Evolutionary conservation across 768 basidiomycete species (phyloP), one percentile per base, ranked within the genome.

Genomic region (Mycena galopus): DNA sequence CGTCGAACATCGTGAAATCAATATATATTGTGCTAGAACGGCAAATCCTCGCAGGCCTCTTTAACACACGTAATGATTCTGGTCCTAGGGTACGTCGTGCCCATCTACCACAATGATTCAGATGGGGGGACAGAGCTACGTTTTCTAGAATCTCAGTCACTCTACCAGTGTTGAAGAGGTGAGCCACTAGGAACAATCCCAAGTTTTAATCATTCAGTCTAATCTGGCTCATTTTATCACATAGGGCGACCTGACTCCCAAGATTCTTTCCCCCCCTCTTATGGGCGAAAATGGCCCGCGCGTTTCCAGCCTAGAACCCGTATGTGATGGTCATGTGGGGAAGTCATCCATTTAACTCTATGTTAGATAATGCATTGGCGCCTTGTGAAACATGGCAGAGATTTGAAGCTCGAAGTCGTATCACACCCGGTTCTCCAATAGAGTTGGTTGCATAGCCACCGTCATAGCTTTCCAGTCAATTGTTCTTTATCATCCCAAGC

Each of bases 401-500:
- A 33, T 35, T 35, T 58, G 57, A 21, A 35, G 57, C 57, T 58
- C 57, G n/a, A n/a, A n/a, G n/a, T n/a, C n/a, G n/a, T n/a, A n/a
- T n/a, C n/a, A n/a, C n/a, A n/a, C n/a, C n/a, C n/a, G n/a, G n/a
- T n/a, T n/a, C n/a, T n/a, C n/a, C n/a, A n/a, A n/a, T n/a, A n/a
- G n/a, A n/a, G n/a, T n/a, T n/a, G n/a, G n/a, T n/a, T n/a, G n/a
- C n/a, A n/a, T n/a, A n/a, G n/a, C n/a, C n/a, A n/a, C n/a, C n/a
- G n/a, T n/a, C n/a, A n/a, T n/a, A n/a, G n/a, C n/a, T n/a, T n/a
- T n/a, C n/a, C n/a, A n/a, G n/a, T n/a, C n/a, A n/a, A n/a, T n/a
- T n/a, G n/a, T n/a, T n/a, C n/a, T n/a, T n/a, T n/a, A n/a, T n/a
- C n/a, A n/a, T n/a, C n/a, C n/a, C n/a, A n/a, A n/a, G n/a, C n/a